Evolutionary conservation across 768 basidiomycete species (phyloP).

Genomic region (Auriscalpium orientale): DNA sequence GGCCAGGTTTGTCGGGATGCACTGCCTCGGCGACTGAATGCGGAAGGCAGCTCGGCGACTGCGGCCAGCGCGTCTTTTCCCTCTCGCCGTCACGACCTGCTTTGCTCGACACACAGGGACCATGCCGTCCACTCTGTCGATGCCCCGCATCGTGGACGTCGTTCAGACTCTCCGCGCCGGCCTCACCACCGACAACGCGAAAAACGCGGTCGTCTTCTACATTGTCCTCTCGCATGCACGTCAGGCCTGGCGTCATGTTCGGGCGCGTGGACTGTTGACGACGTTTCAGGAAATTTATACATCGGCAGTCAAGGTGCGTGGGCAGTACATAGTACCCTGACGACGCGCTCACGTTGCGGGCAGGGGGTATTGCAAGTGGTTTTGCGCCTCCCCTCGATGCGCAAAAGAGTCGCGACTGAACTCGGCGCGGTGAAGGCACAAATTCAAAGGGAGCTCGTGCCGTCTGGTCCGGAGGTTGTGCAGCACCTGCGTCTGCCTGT

Average conservation of each 20-base stretch:
- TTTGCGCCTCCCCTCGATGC: slow-evolving; percentile 54
- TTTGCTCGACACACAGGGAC: too few species aligned
- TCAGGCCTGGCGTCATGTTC: slow-evolving; percentile 52
- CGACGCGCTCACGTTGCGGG: not conserved
- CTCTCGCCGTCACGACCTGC: too few species aligned
- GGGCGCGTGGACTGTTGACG: slow-evolving; percentile 49
- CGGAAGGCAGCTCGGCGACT: too few species aligned
- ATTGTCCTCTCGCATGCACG: slow-evolving; percentile 43
- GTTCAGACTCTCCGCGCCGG: not conserved
- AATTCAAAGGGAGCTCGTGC: slow-evolving; percentile 63
- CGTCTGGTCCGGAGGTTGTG: slow-evolving; percentile 51
- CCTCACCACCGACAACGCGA: slow-evolving; percentile 36
- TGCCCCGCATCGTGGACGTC: slow-evolving; percentile 7
- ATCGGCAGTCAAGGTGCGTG: slow-evolving; percentile 45
- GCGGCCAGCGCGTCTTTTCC: too few species aligned
- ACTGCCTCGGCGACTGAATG: too few species aligned
- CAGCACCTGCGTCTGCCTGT: slow-evolving; percentile 62
- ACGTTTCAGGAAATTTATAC: slow-evolving; percentile 45
- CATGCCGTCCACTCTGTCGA: slow-evolving; percentile 4
- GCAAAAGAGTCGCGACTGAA: slow-evolving; percentile 52
- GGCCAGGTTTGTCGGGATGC: too few species aligned
- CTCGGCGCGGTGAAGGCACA: slow-evolving; percentile 57
- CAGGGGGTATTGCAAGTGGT: slow-evolving; percentile 51
- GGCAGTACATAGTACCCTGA: not conserved
- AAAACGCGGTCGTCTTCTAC: slow-evolving; percentile 53